Percentiles rank a stretch among this genome's conserved stretches.
Evolutionary conservation across 2,329 filamentous ascomycete genomes (phyloP).

Genomic region (Alternaria tenuissima): DNA sequence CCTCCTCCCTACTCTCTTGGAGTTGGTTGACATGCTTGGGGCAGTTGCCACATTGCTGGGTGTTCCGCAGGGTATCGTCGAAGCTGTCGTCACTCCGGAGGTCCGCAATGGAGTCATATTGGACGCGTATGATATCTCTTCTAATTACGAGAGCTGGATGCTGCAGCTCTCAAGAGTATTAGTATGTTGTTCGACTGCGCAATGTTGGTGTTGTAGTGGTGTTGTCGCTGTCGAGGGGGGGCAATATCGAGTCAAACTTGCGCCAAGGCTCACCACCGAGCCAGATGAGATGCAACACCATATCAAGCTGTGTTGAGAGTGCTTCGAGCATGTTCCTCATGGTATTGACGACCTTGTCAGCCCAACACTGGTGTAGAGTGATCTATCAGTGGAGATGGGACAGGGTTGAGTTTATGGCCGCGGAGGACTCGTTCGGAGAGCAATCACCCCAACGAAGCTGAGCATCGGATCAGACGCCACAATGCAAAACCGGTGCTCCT

Average conservation of each 20-base stretch:
- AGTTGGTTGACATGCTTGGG: neutral
- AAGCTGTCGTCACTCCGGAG: neutral
- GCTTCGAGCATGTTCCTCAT: neutral
- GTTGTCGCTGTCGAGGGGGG: conserved; percentile 7
- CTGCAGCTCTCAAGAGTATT: neutral
- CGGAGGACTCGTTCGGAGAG: conserved; percentile 1
- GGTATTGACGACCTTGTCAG: neutral
- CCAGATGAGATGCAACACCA: conserved; percentile 9
- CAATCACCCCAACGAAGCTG: conserved; percentile 1
- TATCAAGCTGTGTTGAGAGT: neutral
- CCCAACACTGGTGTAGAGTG: neutral
- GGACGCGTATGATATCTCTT: neutral
- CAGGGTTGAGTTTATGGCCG: neutral
- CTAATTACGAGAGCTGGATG: neutral
- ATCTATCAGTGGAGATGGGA: neutral
- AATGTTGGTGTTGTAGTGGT: conserved; percentile 4
- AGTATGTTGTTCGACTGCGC: neutral
- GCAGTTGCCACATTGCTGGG: neutral
- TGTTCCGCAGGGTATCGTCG: conserved; percentile 1
- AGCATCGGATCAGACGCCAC: neutral
- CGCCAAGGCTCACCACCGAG: conserved; percentile 6
- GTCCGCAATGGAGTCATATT: neutral
- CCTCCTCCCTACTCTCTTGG: neutral
- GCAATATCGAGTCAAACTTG: neutral
- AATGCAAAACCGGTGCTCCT: neutral